Evolutionary conservation across 768 basidiomycete species (phyloP).

Genomic region (Suillus americanus): DNA sequence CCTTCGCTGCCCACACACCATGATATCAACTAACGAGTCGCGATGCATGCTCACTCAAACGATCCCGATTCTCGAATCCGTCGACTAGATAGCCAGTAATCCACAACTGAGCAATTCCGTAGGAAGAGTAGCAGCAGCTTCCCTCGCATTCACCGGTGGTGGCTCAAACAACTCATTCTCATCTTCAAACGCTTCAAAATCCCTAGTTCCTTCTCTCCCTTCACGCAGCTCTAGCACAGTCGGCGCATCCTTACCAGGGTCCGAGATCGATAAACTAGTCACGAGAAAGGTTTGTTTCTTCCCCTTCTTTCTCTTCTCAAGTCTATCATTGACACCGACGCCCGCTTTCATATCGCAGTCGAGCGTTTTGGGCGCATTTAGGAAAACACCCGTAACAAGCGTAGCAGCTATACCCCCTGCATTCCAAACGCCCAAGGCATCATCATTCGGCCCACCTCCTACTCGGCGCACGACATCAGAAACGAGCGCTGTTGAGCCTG

Average conservation of each 20-base stretch:
- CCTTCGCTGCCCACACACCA: background rate
- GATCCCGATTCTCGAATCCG: background rate
- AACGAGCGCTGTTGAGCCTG: slow-evolving; percentile 9
- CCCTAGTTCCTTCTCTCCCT: slow-evolving; percentile 15
- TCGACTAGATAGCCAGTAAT: slow-evolving; percentile 32
- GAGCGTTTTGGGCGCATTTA: slow-evolving; percentile 24
- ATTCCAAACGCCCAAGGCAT: slow-evolving; percentile 42
- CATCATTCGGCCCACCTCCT: slow-evolving; percentile 56
- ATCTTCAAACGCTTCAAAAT: background rate
- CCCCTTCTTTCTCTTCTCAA: slow-evolving; percentile 18
- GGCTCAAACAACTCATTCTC: background rate
- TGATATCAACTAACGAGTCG: no score
- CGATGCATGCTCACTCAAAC: slow-evolving; percentile 3
- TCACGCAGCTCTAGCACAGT: slow-evolving; percentile 11
- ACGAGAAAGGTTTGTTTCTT: slow-evolving; percentile 27
- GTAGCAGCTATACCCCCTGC: slow-evolving; percentile 40
- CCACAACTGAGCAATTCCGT: slow-evolving; percentile 41
- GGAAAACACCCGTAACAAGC: slow-evolving; percentile 37
- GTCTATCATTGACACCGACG: background rate
- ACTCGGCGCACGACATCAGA: slow-evolving; percentile 35
- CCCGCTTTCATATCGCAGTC: slow-evolving; percentile 10
- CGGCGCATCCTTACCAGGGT: slow-evolving; percentile 24
- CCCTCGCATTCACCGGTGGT: slow-evolving; percentile 39
- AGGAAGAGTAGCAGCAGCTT: slow-evolving; percentile 59
- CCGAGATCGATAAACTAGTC: slow-evolving; percentile 27